Percentiles rank a stretch among this genome's conserved stretches.
Evolutionary conservation across 371 early-diverging fungal genomes (phyloP).

Genomic region (Furculomyces boomerangus): DNA sequence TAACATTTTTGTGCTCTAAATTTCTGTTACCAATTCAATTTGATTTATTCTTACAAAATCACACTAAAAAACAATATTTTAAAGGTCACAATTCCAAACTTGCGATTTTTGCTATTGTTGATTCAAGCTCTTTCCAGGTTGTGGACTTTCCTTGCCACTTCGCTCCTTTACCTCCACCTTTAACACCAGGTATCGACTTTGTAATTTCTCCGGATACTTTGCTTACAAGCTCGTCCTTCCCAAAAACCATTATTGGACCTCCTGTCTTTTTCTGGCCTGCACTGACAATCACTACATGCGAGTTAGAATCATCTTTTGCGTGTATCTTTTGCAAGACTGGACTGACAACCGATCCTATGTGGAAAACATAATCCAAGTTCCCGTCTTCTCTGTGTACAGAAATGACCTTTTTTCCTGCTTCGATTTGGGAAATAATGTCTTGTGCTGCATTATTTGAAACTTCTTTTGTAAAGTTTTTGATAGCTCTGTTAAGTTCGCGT

Average conservation of each 20-base stretch:
- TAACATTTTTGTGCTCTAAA: no score
- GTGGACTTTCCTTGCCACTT: slow-evolving; percentile 43
- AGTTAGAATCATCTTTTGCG: slow-evolving; percentile 8
- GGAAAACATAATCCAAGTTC: slow-evolving; percentile 34
- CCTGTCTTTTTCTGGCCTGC: slow-evolving; percentile 30
- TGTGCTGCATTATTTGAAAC: slow-evolving; percentile 17
- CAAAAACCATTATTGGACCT: slow-evolving; percentile 32
- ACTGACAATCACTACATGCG: slow-evolving; percentile 22
- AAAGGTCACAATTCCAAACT: no score
- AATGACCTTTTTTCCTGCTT: slow-evolving; percentile 8
- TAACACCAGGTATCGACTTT: slow-evolving; percentile 21
- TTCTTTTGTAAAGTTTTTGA: slow-evolving; percentile 28
- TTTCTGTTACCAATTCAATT: no score
- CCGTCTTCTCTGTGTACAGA: slow-evolving; percentile 36
- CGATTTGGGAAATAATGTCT: slow-evolving; percentile 16
- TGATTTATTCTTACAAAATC: no score
- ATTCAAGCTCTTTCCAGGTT: slow-evolving; percentile 32
- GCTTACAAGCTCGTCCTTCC: slow-evolving; percentile 29
- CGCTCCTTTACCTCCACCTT: slow-evolving; percentile 41
- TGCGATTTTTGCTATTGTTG: no score
- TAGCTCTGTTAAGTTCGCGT: slow-evolving; percentile 22
- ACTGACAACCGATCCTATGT: slow-evolving; percentile 18
- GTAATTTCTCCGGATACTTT: slow-evolving; percentile 23
- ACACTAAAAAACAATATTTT: no score
- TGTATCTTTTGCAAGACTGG: slow-evolving; percentile 11